Evolutionary conservation across 2,329 filamentous ascomycete genomes (phyloP).

Genomic region (Exserohilum turcica): DNA sequence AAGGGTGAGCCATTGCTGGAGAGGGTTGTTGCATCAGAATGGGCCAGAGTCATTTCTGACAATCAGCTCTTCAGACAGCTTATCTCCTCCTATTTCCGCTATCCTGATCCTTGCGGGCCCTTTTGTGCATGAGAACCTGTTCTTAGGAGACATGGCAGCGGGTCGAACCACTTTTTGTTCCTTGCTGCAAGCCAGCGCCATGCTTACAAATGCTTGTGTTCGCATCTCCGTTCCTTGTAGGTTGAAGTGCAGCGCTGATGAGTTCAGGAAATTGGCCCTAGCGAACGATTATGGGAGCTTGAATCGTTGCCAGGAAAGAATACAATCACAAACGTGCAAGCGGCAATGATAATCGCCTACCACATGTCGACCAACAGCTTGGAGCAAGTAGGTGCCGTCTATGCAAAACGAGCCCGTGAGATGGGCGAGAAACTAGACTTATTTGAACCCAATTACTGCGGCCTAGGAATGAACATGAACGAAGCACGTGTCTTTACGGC

Average conservation of each 20-base stretch:
- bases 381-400: neutral
- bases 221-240: neutral
- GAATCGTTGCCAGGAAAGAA: neutral
- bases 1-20: neutral
- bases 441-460: neutral
- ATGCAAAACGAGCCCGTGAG: neutral
- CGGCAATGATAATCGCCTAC: neutral
- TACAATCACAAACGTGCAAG: slow-evolving; percentile 14
- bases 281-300: slow-evolving; percentile 18
- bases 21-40: neutral
- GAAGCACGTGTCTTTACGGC: neutral
- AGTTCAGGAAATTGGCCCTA: slow-evolving; percentile 1
- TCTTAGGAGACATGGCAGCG: slow-evolving; percentile 12
- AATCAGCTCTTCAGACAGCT: neutral
- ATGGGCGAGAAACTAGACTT: neutral
- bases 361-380: neutral
- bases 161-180: slow-evolving; percentile 9
- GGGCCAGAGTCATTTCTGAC: neutral
- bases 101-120: neutral
- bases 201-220: slow-evolving; percentile 10
- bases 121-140: slow-evolving; percentile 13
- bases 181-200: slow-evolving; percentile 11
- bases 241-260: neutral
- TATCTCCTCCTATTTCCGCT: neutral
- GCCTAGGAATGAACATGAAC: neutral